Conservation (phyloP, 23 red algal genomes). For the Cyanidioschyzon merolae region DNA sequence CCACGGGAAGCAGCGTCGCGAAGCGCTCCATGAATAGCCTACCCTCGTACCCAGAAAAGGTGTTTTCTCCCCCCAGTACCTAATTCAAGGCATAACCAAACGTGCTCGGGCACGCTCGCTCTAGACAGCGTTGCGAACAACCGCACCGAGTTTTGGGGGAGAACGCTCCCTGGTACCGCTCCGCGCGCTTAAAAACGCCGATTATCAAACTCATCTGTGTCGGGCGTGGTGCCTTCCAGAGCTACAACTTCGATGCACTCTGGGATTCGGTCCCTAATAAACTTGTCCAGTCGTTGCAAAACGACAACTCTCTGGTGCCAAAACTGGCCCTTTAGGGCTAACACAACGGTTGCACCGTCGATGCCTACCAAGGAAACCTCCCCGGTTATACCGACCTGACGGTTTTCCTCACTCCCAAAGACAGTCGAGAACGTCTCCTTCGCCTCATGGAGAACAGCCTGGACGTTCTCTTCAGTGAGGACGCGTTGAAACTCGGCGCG, state of each 20-base stretch:
- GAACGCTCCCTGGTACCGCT: too few relatives aligned
- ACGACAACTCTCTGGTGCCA: slow-evolving; percentile 77
- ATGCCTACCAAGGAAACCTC: slow-evolving; percentile 38
- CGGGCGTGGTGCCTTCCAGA: too few relatives aligned
- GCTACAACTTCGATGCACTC: background rate
- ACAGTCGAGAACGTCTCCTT: slow-evolving; percentile 44
- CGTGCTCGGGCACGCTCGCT: too few relatives aligned
- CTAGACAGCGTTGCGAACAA: too few relatives aligned
- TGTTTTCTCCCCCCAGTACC: too few relatives aligned
- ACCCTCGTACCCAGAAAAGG: too few relatives aligned
- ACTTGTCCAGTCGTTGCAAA: slow-evolving; percentile 19
- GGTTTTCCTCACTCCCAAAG: slow-evolving; percentile 66
- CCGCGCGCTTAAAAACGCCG: too few relatives aligned
- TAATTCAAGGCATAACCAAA: too few relatives aligned
- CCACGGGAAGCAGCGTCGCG: too few relatives aligned
- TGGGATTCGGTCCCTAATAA: slow-evolving; percentile 7
- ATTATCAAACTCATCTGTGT: too few relatives aligned
- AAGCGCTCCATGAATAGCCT: too few relatives aligned
- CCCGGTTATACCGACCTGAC: slow-evolving; percentile 68
- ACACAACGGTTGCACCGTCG: slow-evolving; percentile 60
- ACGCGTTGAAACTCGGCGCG: background rate
- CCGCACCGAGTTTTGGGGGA: too few relatives aligned
- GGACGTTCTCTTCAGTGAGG: slow-evolving; percentile 54
- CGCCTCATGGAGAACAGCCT: slow-evolving; percentile 46
- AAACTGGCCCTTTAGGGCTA: slow-evolving; percentile 56